These are phyloP conservation scores for Prunus mume DNA, from an alignment of 306 rosid species.

Conservation along the genomic window DNA sequence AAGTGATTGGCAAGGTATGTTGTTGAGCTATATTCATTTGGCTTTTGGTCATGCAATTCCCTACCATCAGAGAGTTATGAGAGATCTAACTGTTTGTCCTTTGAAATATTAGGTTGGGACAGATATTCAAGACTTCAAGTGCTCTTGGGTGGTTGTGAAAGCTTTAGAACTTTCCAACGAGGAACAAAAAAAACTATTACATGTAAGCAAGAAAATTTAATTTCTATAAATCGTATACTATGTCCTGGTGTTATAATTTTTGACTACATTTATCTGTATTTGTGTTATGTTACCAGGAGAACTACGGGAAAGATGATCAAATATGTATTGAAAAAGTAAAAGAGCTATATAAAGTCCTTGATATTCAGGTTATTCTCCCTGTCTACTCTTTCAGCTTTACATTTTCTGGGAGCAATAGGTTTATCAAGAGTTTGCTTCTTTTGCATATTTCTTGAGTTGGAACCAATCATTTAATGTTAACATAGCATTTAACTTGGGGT, in stretches of 20 bases:
- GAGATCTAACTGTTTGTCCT: slow-evolving; percentile 28
- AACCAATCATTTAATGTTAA: neutral
- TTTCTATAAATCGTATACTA: neutral
- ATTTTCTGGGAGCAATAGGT: neutral
- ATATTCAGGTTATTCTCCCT: slow-evolving; percentile 60
- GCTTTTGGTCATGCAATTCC: slow-evolving; percentile 12
- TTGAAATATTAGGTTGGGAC: slow-evolving; percentile 73
- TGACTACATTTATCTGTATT: neutral
- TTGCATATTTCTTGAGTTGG: neutral
- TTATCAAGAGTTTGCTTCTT: neutral
- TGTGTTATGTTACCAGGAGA: slow-evolving; percentile 45
- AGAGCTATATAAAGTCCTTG: slow-evolving; percentile 62
- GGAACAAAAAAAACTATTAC: slow-evolving; percentile 64
- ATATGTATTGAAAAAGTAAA: slow-evolving; percentile 68
- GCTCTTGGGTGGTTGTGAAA: slow-evolving; percentile 95
- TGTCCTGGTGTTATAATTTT: neutral
- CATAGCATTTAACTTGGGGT: slow-evolving; percentile 4
- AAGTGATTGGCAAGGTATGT: slow-evolving; percentile 85
- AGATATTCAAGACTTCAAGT: slow-evolving; percentile 94
- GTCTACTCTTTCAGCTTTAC: neutral
- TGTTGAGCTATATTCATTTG: neutral
- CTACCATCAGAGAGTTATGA: neutral
- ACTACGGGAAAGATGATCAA: slow-evolving; percentile 70
- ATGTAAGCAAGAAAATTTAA: slow-evolving; percentile 44
- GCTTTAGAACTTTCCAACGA: slow-evolving; percentile 72